Base-by-base conservation (phyloP, 1,284 basidiomycete species). In the Fomitopsis palustris region DNA sequence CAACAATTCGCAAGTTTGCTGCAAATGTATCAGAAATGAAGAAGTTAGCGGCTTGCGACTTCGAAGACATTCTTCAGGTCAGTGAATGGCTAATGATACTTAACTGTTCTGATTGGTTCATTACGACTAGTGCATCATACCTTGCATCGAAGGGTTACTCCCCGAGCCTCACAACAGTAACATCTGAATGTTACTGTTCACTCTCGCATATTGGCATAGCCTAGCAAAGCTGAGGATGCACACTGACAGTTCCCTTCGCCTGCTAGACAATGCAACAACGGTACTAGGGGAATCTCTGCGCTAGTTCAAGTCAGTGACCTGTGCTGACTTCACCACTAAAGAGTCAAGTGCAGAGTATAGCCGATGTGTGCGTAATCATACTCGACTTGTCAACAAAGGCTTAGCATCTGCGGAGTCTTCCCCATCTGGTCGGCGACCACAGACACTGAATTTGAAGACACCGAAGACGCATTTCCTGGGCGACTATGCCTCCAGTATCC, bases 91-190 rank as follows among this genome's bases (percentile, higher is more conserved):
- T 12, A 16, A 54, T n/a, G 38, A 39, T 12, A n/a, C n/a, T n/a
- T n/a, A n/a, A n/a, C 39, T 54, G 37, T 21, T 38, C 10, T n/a
- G 6, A 4, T 2, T 29, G 23, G 25, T 16, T 38, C n/a, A n/a
- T n/a, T n/a, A n/a, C n/a, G n/a, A n/a, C n/a, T n/a, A 72, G 69
- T 74, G 72, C 43, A 54, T 64, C 7, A 67, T 74, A 8, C 70
- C 72, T 0, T 65, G 55, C 2, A 63, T 75, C 43, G 69, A 74
- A 51, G 68, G 67, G 0, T 61, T 75, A 0, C 52, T 75, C 3
- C 63, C 61, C 3, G 42, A 38, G 21, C 57, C 59, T 0, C 52
- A 67, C 27, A 62, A 76, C 35, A 35, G 33, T 0, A 53, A 65
- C 5, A 55, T 74, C 16, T 41, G 64, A 7, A 47, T 63, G 2